Conservation (phyloP, 1,284 basidiomycete genomes). For the Gymnopus androsaceus region DNA sequence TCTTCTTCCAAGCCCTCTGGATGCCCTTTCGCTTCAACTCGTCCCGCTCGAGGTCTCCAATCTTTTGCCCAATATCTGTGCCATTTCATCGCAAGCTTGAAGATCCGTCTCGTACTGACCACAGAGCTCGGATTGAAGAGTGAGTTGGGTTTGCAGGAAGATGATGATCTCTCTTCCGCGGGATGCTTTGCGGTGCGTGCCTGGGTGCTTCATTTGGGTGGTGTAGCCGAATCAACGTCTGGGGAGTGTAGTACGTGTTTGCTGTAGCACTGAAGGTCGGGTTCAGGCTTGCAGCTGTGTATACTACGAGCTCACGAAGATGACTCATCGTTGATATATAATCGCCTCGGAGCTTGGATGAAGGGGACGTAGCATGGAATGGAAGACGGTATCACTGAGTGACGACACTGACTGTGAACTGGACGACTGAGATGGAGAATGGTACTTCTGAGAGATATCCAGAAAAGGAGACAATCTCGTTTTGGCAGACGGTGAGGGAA, state of each 20-base stretch:
- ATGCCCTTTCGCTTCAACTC: constrained; percentile 55
- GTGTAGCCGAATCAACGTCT: constrained; percentile 66
- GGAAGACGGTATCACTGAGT: constrained; percentile 63
- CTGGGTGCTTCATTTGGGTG: constrained; percentile 51
- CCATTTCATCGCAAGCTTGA: constrained; percentile 66
- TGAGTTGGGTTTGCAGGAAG: constrained; percentile 69
- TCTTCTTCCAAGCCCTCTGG: constrained; percentile 68
- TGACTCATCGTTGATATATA: constrained; percentile 60
- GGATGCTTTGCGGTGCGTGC: constrained; percentile 62
- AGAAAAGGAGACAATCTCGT: constrained; percentile 22
- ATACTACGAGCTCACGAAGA: constrained; percentile 48
- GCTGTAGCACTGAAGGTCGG: constrained; percentile 72
- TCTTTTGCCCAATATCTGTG: constrained; percentile 58
- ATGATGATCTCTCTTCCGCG: constrained; percentile 70
- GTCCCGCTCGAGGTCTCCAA: constrained; percentile 59
- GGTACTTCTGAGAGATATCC: constrained; percentile 21
- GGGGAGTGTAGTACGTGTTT: constrained; percentile 75
- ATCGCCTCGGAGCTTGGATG: constrained; percentile 53
- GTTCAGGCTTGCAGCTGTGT: constrained; percentile 41
- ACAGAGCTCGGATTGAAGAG: constrained; percentile 68
- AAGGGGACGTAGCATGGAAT: constrained; percentile 46
- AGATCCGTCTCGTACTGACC: constrained; percentile 75
- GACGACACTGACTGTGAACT: constrained; percentile 49
- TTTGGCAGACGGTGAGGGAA: constrained; percentile 20
- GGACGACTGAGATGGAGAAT: constrained; percentile 31